Evolutionary conservation across 192 early-diverging fungal genomes (phyloP).

Genomic region (Entomortierella parvispora): DNA sequence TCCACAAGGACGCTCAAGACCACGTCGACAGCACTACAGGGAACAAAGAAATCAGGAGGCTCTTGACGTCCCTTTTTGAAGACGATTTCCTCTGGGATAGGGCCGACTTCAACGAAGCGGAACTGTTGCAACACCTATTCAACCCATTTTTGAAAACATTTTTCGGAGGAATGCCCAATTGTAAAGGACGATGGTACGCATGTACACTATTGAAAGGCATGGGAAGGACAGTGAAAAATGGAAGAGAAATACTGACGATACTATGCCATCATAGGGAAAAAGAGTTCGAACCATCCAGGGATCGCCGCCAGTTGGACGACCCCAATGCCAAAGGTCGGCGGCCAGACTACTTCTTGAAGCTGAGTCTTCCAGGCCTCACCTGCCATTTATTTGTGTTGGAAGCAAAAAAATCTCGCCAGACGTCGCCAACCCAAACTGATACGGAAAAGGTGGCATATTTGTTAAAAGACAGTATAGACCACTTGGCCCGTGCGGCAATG

Average conservation of each 20-base stretch:
- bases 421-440: constrained; percentile 13
- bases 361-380: constrained; percentile 8
- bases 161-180: constrained; percentile 9
- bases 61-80: constrained; percentile 20
- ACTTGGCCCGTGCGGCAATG: constrained; percentile 6
- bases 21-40: constrained; percentile 12
- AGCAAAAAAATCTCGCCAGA: constrained; percentile 11
- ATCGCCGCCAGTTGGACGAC: constrained; percentile 7
- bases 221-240: constrained; percentile 1
- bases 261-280: constrained; percentile 12
- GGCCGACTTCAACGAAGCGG: constrained; percentile 12
- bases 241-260: not conserved
- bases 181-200: constrained; percentile 11
- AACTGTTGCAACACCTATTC: constrained; percentile 15
- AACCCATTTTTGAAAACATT: constrained; percentile 18
- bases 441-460: constrained; percentile 10
- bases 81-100: constrained; percentile 16
- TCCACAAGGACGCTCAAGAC: constrained; percentile 7
- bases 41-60: constrained; percentile 15
- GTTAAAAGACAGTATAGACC: constrained; percentile 7
- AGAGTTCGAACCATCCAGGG: constrained; percentile 4
- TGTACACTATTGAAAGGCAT: constrained; percentile 9
- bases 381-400: constrained; percentile 9
- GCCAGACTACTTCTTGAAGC: constrained; percentile 8
- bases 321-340: constrained; percentile 9